These are phyloP conservation scores for Microbotryum lychnidis-dioicae DNA, from an alignment of 1,284 basidiomycete species.

Conservation along the genomic window DNA sequence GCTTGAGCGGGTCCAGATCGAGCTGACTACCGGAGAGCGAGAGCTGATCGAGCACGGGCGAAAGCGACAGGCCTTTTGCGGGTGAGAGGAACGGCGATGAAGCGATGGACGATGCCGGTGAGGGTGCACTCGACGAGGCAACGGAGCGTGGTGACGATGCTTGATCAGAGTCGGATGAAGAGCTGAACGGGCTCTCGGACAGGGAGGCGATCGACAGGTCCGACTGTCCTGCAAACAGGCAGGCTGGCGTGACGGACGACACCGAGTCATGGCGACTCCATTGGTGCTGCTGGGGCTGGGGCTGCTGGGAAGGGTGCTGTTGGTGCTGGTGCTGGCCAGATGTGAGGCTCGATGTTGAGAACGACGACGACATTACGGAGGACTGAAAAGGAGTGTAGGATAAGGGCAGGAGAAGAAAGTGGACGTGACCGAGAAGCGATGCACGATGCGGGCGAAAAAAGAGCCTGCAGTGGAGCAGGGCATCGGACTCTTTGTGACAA, in stretches of 20 bases:
- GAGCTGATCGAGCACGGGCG: conserved; percentile 8
- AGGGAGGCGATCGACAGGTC: no score
- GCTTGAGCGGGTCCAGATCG: conserved; percentile 1
- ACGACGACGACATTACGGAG: no score
- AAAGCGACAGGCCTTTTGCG: background rate
- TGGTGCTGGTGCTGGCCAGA: no score
- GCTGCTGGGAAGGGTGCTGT: no score
- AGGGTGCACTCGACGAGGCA: conserved; percentile 16
- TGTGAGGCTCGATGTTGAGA: no score
- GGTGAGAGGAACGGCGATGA: conserved; percentile 26
- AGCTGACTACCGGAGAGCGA: background rate
- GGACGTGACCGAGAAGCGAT: conserved; percentile 6
- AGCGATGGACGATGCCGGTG: conserved; percentile 20
- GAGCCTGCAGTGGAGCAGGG: conserved; percentile 7
- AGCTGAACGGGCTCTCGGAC: background rate
- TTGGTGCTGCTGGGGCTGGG: no score
- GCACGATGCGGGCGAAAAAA: background rate
- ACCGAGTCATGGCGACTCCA: no score
- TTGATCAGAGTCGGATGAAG: conserved; percentile 4
- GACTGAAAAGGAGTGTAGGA: no score
- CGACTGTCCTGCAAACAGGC: no score
- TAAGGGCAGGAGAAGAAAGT: background rate
- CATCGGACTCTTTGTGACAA: no score
- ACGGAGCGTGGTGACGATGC: conserved; percentile 15
- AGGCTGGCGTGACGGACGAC: no score